Evolutionary conservation across 345 rosid genomes (phyloP).

Genomic region (Gossypium thurberi): DNA sequence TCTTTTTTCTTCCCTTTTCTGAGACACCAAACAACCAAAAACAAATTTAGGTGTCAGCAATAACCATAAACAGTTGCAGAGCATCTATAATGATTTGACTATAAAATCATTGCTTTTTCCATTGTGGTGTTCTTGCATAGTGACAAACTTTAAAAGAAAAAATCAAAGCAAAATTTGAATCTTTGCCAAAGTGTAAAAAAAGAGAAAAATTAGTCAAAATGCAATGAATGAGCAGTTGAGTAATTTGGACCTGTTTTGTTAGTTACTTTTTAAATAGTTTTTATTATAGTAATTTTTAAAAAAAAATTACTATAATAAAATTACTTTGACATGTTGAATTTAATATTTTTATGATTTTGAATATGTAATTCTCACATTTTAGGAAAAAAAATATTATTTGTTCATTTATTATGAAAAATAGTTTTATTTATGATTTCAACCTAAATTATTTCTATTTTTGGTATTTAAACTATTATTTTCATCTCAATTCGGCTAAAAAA

Average conservation of each 20-base stretch:
- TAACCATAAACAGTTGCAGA: conserved; percentile 1
- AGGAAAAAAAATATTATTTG: too few species aligned
- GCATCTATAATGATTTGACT: not conserved
- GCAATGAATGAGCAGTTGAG: not conserved
- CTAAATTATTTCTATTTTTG: too few species aligned
- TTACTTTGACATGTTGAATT: too few species aligned
- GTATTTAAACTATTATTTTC: too few species aligned
- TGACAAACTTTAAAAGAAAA: not conserved
- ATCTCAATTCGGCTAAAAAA: too few species aligned
- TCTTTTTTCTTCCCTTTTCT: not conserved
- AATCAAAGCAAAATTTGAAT: not conserved
- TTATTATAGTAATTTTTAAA: too few species aligned
- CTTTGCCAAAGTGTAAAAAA: too few species aligned
- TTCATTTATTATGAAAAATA: too few species aligned
- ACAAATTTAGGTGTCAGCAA: conserved; percentile 8
- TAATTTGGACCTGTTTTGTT: not conserved
- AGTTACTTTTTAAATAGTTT: not conserved
- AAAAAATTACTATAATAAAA: too few species aligned
- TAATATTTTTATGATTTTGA: too few species aligned
- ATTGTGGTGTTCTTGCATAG: not conserved
- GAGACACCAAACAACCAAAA: conserved; percentile 13
- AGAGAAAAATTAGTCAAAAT: not conserved
- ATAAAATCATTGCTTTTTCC: not conserved
- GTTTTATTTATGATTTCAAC: too few species aligned
- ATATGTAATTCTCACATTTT: too few species aligned